Base-by-base conservation (phyloP, 441 rosid genomes). In the Euphorbia celastroides region DNA sequence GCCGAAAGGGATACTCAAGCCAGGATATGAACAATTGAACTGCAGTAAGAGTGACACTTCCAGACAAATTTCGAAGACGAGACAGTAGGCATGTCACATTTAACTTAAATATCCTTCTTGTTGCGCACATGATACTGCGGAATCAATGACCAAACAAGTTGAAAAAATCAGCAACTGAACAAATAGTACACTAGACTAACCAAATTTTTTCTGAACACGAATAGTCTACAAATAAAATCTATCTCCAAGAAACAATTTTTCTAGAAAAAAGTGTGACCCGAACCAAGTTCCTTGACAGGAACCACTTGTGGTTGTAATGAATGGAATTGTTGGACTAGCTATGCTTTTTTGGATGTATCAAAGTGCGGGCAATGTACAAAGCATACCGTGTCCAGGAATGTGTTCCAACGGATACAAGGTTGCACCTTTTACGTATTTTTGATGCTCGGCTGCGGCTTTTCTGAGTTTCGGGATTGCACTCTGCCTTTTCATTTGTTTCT, bases 391-490 rank as follows among this genome's bases (percentile, higher is more conserved):
- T 25, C 92, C 94, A 48, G 83, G 86, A 74, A 80, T 83, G 72
- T 82, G 96, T 75, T 92, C 94, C 75, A 88, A 65, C 2, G 98
- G 90, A 74, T 94, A 89, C 88, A 89, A 78, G 17, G 83, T 74
- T 50, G 86, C 62, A 65, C 88, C 91, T 77, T 70, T 76, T 69
- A 92, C 87, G 52, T 69, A 86, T 60, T 77, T 82, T 72, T 84
- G 71, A 75, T 94, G 94, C 66, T 87, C 87, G 5, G 66, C 60
- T 27, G 79, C 91, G 0, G 82, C 75, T 75, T 85, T 83, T 71
- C 90, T 73, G 23, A 76, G 81, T 25, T 70, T 60, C 28, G 82
- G 73, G 73, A 71, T 57, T 5, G 65, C 32, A 6, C 32, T 32
- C 64, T 69, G 70, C 74, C 79, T 80, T 77, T 77, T 79, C 64